phyloP scores from a whole-genome alignment of 352 stramenopile species.

The Phytophthora pisi region DNA sequence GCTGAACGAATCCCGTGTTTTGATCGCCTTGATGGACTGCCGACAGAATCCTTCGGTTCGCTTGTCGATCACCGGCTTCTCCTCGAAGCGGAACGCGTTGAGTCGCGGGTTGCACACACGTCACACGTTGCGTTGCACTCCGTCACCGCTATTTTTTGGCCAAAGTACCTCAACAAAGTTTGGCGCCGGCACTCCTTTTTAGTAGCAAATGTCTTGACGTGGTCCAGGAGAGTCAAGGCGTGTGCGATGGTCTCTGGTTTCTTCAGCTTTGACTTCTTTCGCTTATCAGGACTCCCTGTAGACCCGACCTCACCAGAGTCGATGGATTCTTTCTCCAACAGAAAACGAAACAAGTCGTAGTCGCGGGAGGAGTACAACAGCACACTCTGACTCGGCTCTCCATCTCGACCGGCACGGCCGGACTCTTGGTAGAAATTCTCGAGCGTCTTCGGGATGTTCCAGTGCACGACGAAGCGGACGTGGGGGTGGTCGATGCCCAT shows the following conservation, averaged over 20 bases:
- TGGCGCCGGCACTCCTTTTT: slow-evolving; percentile 61
- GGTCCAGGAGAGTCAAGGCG: slow-evolving; percentile 39
- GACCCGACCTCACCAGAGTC: slow-evolving; percentile 1
- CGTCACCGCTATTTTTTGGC: slow-evolving; percentile 46
- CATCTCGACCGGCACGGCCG: slow-evolving; percentile 94
- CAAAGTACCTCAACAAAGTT: slow-evolving; percentile 61
- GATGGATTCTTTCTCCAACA: slow-evolving; percentile 42
- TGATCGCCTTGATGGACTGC: slow-evolving; percentile 27
- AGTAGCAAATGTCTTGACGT: slow-evolving; percentile 51
- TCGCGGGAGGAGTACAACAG: slow-evolving; percentile 76
- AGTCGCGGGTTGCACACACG: slow-evolving; percentile 65
- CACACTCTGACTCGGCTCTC: slow-evolving; percentile 82
- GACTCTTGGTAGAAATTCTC: slow-evolving; percentile 98
- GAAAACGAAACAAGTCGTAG: slow-evolving; percentile 55
- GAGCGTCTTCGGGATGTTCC: slow-evolving; percentile 87
- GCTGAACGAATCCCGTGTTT: slow-evolving; percentile 20
- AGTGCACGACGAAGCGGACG: slow-evolving; percentile 92
- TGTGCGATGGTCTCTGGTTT: slow-evolving; percentile 22
- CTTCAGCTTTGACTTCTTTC: slow-evolving; percentile 14
- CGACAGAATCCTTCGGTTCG: slow-evolving; percentile 32
- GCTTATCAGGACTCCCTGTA: background rate
- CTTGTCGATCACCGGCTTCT: slow-evolving; percentile 30
- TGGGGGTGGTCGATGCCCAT: slow-evolving; percentile 94
- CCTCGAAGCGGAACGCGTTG: slow-evolving; percentile 57
- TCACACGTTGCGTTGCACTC: slow-evolving; percentile 60